Conservation (phyloP, 495 filamentous ascomycete genomes). For the Immersiella caudata region DNA sequence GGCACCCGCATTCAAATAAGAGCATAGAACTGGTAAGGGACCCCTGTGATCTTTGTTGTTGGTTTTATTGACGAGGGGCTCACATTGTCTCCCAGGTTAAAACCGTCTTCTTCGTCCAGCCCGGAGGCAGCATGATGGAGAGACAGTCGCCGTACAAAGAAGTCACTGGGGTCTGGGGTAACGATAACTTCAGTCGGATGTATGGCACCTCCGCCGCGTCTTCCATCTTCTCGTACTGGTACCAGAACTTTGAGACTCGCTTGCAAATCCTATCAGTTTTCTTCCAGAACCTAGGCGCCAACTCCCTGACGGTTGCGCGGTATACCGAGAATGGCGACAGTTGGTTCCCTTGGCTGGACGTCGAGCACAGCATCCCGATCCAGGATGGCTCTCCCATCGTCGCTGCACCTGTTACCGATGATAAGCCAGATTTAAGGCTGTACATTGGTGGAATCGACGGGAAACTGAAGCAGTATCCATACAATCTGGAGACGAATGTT, state of each 20-base stretch:
- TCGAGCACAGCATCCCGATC: conserved; percentile 14
- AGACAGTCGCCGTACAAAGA: conserved; percentile 23
- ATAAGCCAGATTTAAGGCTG: conserved; percentile 15
- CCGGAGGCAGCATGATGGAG: conserved; percentile 10
- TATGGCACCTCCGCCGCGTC: conserved; percentile 18
- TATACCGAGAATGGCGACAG: conserved; percentile 8
- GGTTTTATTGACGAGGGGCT: neutral
- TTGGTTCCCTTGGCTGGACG: conserved; percentile 11
- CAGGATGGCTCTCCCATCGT: conserved; percentile 22
- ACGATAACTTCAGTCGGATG: conserved; percentile 21
- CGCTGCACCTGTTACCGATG: conserved; percentile 15
- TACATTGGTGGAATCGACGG: conserved; percentile 21
- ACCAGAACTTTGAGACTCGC: conserved; percentile 6
- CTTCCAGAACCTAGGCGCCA: conserved; percentile 22
- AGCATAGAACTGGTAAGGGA: conserved; percentile 14
- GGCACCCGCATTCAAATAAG: conserved; percentile 18
- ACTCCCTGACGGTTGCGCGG: conserved; percentile 13
- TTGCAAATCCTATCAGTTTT: conserved; percentile 21
- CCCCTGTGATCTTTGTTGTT: neutral
- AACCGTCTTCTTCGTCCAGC: conserved; percentile 15
- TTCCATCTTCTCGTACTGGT: conserved; percentile 24
- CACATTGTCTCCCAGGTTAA: conserved; percentile 4
- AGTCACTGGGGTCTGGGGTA: conserved; percentile 4
- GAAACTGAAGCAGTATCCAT: conserved; percentile 16
- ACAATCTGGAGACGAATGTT: conserved; percentile 16